A percentile compares a stretch with the other conserved stretches of the same genome.
phyloP scores from a whole-genome alignment of 148 eudicot genomes.

The Chenopodium formosanum region DNA sequence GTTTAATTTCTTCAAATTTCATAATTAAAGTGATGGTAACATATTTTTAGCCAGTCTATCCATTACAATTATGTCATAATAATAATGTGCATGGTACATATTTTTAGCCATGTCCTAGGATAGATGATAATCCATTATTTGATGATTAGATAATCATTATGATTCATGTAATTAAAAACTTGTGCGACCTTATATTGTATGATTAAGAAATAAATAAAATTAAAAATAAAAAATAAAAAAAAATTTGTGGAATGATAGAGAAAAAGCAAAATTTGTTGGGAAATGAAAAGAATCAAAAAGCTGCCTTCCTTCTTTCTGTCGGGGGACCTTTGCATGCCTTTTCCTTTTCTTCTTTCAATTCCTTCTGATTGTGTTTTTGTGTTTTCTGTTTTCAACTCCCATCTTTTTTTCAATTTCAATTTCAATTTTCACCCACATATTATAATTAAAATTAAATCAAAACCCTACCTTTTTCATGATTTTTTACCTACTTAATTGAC shows the following conservation, averaged over 20 bases:
- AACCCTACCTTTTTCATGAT: neutral
- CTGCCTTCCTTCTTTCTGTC: slow-evolving; percentile 69
- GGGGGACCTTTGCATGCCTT: slow-evolving; percentile 40
- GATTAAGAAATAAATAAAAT: neutral
- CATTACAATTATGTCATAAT: neutral
- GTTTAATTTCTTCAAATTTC: too few species aligned
- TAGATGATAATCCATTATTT: too few species aligned
- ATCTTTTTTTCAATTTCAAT: neutral
- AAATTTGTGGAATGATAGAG: slow-evolving; percentile 3
- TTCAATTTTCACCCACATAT: slow-evolving; percentile 10
- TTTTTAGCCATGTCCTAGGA: too few species aligned
- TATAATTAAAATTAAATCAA: neutral
- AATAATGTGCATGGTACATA: too few species aligned
- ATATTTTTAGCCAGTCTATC: neutral
- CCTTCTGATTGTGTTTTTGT: neutral
- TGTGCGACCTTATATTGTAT: too few species aligned
- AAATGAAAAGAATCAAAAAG: slow-evolving; percentile 56
- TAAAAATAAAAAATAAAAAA: neutral
- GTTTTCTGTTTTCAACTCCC: slow-evolving; percentile 3
- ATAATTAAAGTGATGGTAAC: too few species aligned
- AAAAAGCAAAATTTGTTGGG: slow-evolving; percentile 53
- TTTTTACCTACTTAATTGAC: neutral
- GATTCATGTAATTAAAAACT: too few species aligned
- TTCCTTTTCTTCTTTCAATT: slow-evolving; percentile 17
- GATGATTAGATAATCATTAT: too few species aligned